A percentile compares a stretch with the other conserved stretches of the same genome.
These are phyloP conservation scores for Letharia lupina DNA, from an alignment of 495 filamentous ascomycete genomes.

Conservation along the genomic window DNA sequence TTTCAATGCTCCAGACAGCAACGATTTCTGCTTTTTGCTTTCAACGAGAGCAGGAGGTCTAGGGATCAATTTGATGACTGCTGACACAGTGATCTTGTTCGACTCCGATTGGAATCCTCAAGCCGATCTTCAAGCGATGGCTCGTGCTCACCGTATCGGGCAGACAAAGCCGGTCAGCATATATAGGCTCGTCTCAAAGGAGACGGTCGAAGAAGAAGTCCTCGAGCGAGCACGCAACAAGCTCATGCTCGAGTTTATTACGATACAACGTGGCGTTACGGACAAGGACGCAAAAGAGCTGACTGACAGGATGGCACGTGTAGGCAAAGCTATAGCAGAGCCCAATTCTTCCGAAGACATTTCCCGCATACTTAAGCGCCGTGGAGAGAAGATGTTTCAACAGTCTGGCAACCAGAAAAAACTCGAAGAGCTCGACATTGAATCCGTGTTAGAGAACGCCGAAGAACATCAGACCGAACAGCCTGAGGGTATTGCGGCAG, in stretches of 20 bases:
- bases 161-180: slow-evolving; percentile 93
- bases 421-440: slow-evolving; percentile 96
- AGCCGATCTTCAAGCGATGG: slow-evolving; percentile 97
- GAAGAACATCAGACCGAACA: slow-evolving; percentile 93
- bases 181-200: slow-evolving; percentile 90
- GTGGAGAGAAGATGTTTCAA: slow-evolving; percentile 95
- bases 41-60: slow-evolving; percentile 94
- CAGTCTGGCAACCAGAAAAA: slow-evolving; percentile 92
- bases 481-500: slow-evolving; percentile 79
- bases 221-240: slow-evolving; percentile 95
- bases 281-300: slow-evolving; percentile 69
- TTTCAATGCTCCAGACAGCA: slow-evolving; percentile 89
- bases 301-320: slow-evolving; percentile 58
- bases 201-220: slow-evolving; percentile 96
- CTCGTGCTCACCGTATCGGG: slow-evolving; percentile 92
- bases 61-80: slow-evolving; percentile 97
- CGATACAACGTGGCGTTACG: slow-evolving; percentile 92
- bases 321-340: slow-evolving; percentile 46
- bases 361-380: slow-evolving; percentile 82
- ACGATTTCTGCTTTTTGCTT: slow-evolving; percentile 92
- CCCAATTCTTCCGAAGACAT: slow-evolving; percentile 85
- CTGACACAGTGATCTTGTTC: slow-evolving; percentile 95
- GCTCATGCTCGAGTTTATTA: slow-evolving; percentile 95
- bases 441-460: slow-evolving; percentile 89
- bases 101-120: slow-evolving; percentile 99